These are phyloP conservation scores for Solanum ossicruentum DNA, from an alignment of 257 asterid species.

Conservation along the genomic window DNA sequence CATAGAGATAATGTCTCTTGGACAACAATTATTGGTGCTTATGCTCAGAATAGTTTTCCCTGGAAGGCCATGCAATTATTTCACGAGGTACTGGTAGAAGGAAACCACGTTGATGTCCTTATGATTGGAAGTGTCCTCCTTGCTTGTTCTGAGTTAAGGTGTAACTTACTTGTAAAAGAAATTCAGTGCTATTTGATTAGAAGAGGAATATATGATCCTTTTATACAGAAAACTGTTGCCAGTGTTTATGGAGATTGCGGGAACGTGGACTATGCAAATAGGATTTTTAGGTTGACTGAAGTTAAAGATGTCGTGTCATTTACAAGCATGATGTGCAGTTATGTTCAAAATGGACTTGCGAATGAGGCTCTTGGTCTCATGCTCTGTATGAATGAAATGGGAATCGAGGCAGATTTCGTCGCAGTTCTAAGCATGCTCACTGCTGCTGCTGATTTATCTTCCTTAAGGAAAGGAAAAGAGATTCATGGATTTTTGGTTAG, in stretches of 20 bases:
- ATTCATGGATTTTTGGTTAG: conserved; percentile 59
- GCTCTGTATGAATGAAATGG: conserved; percentile 30
- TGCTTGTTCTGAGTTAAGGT: conserved; percentile 51
- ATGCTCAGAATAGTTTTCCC: conserved; percentile 36
- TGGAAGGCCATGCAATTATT: conserved; percentile 39
- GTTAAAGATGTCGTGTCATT: conserved; percentile 51
- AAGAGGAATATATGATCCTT: conserved; percentile 31
- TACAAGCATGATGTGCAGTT: conserved; percentile 73
- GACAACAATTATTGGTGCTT: conserved; percentile 63
- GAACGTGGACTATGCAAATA: conserved; percentile 34
- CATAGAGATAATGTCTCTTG: conserved; percentile 52
- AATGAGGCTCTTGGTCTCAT: conserved; percentile 55
- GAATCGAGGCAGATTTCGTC: conserved; percentile 47
- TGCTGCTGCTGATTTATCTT: conserved; percentile 50
- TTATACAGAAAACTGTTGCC: conserved; percentile 37
- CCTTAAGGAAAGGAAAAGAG: conserved; percentile 64
- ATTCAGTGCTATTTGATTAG: conserved; percentile 47
- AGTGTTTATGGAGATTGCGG: conserved; percentile 65
- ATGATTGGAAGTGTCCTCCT: conserved; percentile 65
- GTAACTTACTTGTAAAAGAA: conserved; percentile 36
- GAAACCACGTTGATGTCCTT: conserved; percentile 30
- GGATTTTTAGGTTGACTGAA: conserved; percentile 23
- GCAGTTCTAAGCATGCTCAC: conserved; percentile 46
- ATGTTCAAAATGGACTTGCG: conserved; percentile 47
- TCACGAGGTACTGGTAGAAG: conserved; percentile 19